These are phyloP conservation scores for Pachyrhizus erosus DNA, from an alignment of 306 rosid genomes.

Conservation along the genomic window DNA sequence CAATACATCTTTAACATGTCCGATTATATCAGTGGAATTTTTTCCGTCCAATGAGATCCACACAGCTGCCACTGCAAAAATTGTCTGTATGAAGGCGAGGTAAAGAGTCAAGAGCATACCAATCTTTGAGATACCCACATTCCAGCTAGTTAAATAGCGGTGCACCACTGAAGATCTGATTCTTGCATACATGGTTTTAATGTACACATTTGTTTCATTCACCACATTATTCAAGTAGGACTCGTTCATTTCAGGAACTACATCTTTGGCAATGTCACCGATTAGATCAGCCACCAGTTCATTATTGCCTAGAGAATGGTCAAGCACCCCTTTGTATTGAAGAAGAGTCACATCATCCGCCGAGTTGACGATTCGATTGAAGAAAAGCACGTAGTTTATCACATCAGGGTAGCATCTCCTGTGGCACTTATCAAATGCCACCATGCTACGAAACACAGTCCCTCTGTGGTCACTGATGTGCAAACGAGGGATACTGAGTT, in stretches of 20 bases:
- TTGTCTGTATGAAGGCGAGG: constrained; percentile 36
- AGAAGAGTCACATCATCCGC: constrained; percentile 37
- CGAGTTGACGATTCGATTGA: constrained; percentile 46
- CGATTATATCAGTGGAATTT: no score
- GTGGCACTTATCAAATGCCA: constrained; percentile 58
- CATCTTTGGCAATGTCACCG: constrained; percentile 42
- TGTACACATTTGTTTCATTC: constrained; percentile 31
- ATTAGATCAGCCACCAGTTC: constrained; percentile 43
- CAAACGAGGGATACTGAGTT: constrained; percentile 45
- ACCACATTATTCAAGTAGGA: constrained; percentile 42
- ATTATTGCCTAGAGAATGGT: constrained; percentile 45
- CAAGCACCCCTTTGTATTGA: constrained; percentile 37
- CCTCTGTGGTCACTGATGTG: constrained; percentile 52
- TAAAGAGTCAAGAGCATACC: constrained; percentile 45
- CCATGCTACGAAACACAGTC: constrained; percentile 51
- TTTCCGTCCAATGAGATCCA: no score
- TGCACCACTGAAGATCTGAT: constrained; percentile 30
- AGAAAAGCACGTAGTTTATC: constrained; percentile 50
- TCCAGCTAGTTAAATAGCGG: constrained; percentile 49
- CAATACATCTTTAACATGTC: no score
- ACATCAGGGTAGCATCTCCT: constrained; percentile 49
- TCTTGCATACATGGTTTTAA: background rate
- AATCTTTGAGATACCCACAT: constrained; percentile 47
- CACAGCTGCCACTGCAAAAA: no score
- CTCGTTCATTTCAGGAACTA: constrained; percentile 28